Percentiles rank a stretch among this genome's conserved stretches.
These are phyloP conservation scores for Buxus sempervirens DNA, from an alignment of 164 flowering plant genomes.

Conservation along the genomic window DNA sequence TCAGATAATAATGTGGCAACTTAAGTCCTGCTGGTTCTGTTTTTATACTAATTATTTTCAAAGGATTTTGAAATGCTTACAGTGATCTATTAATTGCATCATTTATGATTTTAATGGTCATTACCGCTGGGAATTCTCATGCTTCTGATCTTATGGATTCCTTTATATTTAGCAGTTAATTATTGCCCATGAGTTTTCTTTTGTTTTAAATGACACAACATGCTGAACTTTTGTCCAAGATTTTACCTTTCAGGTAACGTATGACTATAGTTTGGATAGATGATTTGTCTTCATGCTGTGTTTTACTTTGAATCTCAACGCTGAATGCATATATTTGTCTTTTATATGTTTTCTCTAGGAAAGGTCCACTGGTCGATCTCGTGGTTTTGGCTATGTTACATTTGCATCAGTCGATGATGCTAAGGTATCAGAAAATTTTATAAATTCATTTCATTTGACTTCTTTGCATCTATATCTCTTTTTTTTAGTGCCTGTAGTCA, in stretches of 20 bases:
- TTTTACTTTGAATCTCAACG: background rate
- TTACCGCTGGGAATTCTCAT: no score
- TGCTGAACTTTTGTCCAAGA: background rate
- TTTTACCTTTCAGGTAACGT: background rate
- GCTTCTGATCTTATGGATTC: no score
- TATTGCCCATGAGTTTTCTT: background rate
- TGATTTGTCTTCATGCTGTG: background rate
- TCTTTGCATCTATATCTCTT: background rate
- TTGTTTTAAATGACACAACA: background rate
- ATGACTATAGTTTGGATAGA: no score
- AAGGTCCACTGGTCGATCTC: constrained; percentile 89
- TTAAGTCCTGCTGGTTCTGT: no score
- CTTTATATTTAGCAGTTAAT: background rate
- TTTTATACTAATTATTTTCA: no score
- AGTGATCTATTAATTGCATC: no score
- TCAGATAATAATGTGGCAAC: no score
- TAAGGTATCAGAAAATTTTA: constrained; percentile 43
- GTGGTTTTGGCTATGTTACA: constrained; percentile 99
- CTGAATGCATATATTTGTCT: background rate
- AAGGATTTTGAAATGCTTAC: no score
- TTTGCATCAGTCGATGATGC: constrained; percentile 91
- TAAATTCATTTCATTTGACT: background rate
- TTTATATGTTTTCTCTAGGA: constrained; percentile 43
- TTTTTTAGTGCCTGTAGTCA: background rate
- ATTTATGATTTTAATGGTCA: no score